Percentiles rank a stretch among this genome's conserved stretches.
Conservation (phyloP, 352 stramenopile species). For the Phytophthora vignae region DNA sequence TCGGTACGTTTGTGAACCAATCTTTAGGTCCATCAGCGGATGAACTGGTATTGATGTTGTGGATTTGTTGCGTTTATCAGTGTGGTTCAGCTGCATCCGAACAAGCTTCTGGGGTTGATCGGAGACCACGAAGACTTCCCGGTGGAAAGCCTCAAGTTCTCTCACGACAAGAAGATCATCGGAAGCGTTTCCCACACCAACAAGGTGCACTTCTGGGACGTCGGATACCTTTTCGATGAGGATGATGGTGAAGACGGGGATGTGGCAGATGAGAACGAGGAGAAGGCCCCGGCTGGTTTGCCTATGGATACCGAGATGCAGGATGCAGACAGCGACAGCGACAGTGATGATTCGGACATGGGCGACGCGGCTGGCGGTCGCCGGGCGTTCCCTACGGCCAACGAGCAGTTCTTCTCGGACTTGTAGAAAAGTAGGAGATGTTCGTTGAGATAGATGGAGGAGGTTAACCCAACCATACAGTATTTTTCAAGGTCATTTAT, state of each 20-base stretch:
- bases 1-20: conserved; percentile 53
- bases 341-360: conserved; percentile 74
- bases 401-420: conserved; percentile 88
- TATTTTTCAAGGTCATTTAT: conserved; percentile 29
- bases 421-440: conserved; percentile 48
- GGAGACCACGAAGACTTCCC: conserved; percentile 96
- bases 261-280: conserved; percentile 64
- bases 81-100: conserved; percentile 95
- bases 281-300: conserved; percentile 41
- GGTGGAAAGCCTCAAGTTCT: conserved; percentile 92
- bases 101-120: conserved; percentile 97
- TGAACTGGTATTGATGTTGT: conserved; percentile 3
- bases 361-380: conserved; percentile 41
- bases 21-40: neutral
- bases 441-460: conserved; percentile 33
- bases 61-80: conserved; percentile 29
- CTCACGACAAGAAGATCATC: conserved; percentile 90
- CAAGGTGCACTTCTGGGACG: conserved; percentile 97
- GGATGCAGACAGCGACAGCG: conserved; percentile 81
- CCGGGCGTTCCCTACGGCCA: conserved; percentile 66
- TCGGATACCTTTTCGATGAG: conserved; percentile 92
- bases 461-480: conserved; percentile 30
- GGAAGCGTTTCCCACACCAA: conserved; percentile 95
- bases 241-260: conserved; percentile 82
- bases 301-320: conserved; percentile 84